Evolutionary conservation across 345 rosid genomes (phyloP).

Genomic region (Lepidium sativum): DNA sequence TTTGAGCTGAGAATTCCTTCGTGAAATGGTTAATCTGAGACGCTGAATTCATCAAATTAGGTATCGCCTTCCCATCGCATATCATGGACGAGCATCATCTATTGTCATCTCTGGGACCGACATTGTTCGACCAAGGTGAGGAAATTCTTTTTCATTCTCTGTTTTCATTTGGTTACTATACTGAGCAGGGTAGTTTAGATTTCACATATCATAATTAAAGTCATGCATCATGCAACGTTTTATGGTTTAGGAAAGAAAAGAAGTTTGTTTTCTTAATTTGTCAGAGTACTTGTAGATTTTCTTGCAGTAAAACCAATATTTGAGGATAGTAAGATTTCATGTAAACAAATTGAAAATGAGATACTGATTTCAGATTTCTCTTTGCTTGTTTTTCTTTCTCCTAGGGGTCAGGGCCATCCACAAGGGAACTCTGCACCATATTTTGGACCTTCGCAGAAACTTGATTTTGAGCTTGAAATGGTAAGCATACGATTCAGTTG

Average conservation of each 20-base stretch:
- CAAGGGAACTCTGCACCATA: slow-evolving; percentile 57
- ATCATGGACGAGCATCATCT: slow-evolving; percentile 96
- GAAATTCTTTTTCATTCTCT: not conserved
- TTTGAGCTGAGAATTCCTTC: slow-evolving; percentile 5
- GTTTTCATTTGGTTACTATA: not conserved
- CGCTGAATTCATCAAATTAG: slow-evolving; percentile 29
- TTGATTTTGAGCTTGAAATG: slow-evolving; percentile 99
- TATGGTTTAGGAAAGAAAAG: not conserved
- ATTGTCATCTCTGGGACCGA: slow-evolving; percentile 85
- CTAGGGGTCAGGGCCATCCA: slow-evolving; percentile 87
- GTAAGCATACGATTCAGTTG: slow-evolving; percentile 30
- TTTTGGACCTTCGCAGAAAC: slow-evolving; percentile 85
- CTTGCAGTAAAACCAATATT: not conserved
- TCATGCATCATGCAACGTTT: slow-evolving; percentile 4
- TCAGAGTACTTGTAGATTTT: not conserved
- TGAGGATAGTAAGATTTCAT: not conserved
- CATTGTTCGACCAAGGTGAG: slow-evolving; percentile 74
- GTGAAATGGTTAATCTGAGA: not conserved
- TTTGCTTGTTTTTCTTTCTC: slow-evolving; percentile 14
- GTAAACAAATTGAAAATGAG: not conserved
- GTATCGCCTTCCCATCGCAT: slow-evolving; percentile 95
- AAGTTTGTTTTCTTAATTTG: not conserved
- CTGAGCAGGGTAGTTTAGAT: not conserved
- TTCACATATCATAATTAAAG: not conserved
- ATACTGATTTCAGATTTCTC: not conserved